phyloP scores from a whole-genome alignment of 164 flowering plant species.

The Magnolia kwangsiensis region DNA sequence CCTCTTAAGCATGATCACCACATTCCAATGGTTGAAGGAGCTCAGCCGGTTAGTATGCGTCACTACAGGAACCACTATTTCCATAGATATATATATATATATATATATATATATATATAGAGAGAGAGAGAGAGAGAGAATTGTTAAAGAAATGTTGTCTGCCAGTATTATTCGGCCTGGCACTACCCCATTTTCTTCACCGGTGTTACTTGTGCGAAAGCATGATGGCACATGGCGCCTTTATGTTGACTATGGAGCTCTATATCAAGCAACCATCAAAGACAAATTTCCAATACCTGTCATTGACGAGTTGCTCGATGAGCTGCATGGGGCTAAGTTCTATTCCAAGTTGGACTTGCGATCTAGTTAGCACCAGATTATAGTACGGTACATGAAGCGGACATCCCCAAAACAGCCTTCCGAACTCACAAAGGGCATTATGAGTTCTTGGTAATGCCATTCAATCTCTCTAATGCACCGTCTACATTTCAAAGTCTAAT shows the following conservation, averaged over 20 bases:
- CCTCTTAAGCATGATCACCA: background rate
- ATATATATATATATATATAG: no score
- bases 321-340: background rate
- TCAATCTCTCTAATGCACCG: background rate
- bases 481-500: conserved; percentile 1
- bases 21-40: background rate
- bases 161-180: background rate
- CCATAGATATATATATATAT: background rate
- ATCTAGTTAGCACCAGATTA: conserved; percentile 1
- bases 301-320: background rate
- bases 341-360: conserved; percentile 5
- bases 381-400: background rate
- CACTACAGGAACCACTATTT: background rate
- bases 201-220: background rate
- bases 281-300: background rate
- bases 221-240: background rate
- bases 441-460: conserved; percentile 3
- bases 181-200: background rate
- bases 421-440: conserved; percentile 7
- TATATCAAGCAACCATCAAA: background rate
- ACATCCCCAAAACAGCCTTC: background rate
- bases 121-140: background rate
- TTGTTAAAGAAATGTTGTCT: background rate
- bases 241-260: conserved; percentile 2
- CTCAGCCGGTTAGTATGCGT: background rate